Evolutionary conservation across 441 rosid species (phyloP), one percentile per base, ranked within the genome.

Genomic region (Populus tomentosa): DNA sequence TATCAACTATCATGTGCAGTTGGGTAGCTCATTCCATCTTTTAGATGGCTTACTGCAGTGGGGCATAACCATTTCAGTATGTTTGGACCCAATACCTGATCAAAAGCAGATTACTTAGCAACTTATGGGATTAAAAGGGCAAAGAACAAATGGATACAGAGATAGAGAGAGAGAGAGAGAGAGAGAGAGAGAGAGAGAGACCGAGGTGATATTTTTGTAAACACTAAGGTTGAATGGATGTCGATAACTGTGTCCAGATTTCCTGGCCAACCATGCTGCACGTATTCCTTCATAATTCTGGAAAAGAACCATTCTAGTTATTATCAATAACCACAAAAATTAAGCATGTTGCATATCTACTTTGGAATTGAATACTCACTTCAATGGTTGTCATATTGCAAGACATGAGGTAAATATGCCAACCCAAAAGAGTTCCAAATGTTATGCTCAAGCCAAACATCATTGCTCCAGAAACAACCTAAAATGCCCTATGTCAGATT

Each of bases 201-300:
- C 97, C 87, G 80, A 84, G 81, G 87, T 80, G 72, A 92, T 79
- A 75, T 94, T 92, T 82, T 86, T 86, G 85, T 90, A 90, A 80
- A 84, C 70, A 53, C 91, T 84, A 61, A 85, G 59, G 80, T 94
- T 85, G 23, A 85, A 94, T 6, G 90, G 94, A 84, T 92, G 94
- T 67, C 83, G 84, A 80, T 85, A 92, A 82, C 82, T 87, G 80
- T 88, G 95, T 81, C 97, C 98, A 26, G 97, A 91, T 85, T 92
- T 92, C 84, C 80, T 88, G 20, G 97, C 98, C 86, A 94, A 82
- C 98, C 97, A 94, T 21, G 83, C 84, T 32, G 87, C 89, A 42
- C 92, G 86, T 75, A 78, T 85, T 78, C 90, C 92, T 83, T 92
- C 95, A 74, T 91, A 85, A 84, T 89, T 88, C 97, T 94, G 82